Evolutionary conservation across 176 grass and related monocot species (phyloP).

Genomic region (Oryza punctata): DNA sequence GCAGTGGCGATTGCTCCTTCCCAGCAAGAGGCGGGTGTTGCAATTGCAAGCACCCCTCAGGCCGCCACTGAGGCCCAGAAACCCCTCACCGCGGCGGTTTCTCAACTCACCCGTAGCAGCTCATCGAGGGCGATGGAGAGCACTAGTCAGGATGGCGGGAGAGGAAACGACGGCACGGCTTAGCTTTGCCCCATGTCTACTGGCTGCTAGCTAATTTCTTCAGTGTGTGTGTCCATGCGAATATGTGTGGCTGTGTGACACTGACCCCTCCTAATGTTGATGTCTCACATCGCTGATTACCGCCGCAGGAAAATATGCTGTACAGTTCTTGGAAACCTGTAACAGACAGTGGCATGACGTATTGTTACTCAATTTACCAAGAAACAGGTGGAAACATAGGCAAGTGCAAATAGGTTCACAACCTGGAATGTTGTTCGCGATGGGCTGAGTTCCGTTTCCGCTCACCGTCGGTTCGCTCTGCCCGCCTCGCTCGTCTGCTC

Average conservation of each 20-base stretch:
- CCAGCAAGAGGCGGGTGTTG: background rate
- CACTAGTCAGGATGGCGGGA: background rate
- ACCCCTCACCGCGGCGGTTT: background rate
- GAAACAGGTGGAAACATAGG: background rate
- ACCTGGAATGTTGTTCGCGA: background rate
- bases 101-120: background rate
- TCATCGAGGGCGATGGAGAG: background rate
- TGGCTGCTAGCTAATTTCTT: background rate
- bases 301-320: background rate
- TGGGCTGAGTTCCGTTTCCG: too few species aligned
- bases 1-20: background rate
- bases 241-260: background rate
- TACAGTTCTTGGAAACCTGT: background rate
- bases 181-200: background rate
- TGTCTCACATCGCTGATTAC: background rate
- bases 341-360: background rate
- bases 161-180: background rate
- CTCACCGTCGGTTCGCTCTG: too few species aligned
- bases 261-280: background rate
- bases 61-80: background rate
- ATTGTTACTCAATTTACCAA: background rate
- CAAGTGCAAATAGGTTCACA: background rate
- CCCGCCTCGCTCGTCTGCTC: too few species aligned
- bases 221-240: background rate
- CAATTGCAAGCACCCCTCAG: background rate